Base-by-base conservation (phyloP, 2,329 filamentous ascomycete species). In the Neonectria hederae region DNA sequence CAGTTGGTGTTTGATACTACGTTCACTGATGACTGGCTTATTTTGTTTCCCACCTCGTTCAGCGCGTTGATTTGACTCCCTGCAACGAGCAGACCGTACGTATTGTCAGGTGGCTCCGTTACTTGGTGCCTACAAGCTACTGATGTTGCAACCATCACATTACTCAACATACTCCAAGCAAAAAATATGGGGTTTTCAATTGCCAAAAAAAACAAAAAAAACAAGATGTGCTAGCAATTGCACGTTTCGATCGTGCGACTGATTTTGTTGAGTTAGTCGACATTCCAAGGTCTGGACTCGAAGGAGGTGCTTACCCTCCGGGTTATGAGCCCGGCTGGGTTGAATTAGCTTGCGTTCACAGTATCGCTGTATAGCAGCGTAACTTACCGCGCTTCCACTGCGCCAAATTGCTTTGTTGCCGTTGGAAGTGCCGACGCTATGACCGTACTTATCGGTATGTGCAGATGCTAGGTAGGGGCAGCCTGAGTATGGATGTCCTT, bases 151-250 rank as follows among this genome's bases (percentile, higher is more conserved):
- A 17, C 2, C 32, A 17, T 38, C 32, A 38, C 5, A 38, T 7
- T 3, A 1, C 32, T 1, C 14, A 8, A 17, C 14, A 17, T 11
- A 21, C 17, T 32, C 28, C 17, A 56, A 28, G 28, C 30, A 55
- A 59, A 57, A 49, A 46, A 69, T 38, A 28, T n/a, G 49, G 59
- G 38, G 5, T 17, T 7, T 5, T 2, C 13, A 43, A 49, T n/a
- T 21, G n/a, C 46, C n/a, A n/a, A n/a, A n/a, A n/a, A n/a, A 66
- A 58, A n/a, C 14, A 5, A 48, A 51, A 30, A 62, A 63, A 56
- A 60, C 66, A 30, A 65, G 30, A 57, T 52, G 57, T 45, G 53
- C 28, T 76, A 76, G 74, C 74, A 76, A 74, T 74, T 75, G 65
- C 67, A 72, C 48, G 64, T 66, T 66, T 66, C 64, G 64, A 66